Percentiles rank a stretch among this genome's conserved stretches.
Conservation (phyloP, 257 asterid genomes). For the Penstemon eatonii region DNA sequence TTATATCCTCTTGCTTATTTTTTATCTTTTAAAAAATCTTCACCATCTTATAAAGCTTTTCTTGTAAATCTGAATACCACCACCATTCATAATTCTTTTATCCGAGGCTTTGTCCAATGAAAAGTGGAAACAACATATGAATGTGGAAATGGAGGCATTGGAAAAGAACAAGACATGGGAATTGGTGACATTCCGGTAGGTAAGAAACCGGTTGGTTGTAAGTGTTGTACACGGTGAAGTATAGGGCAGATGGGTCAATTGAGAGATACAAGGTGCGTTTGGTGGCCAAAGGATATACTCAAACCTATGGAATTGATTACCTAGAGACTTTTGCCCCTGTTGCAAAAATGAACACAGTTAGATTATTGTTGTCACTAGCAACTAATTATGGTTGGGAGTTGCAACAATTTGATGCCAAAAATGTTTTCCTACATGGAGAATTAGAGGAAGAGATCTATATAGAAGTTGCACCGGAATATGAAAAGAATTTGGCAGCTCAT, state of each 20-base stretch:
- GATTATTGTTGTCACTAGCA: background rate
- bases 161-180: background rate
- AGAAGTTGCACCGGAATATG: background rate
- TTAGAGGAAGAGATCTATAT: no score
- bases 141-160: background rate
- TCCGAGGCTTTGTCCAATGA: background rate
- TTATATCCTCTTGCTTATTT: background rate
- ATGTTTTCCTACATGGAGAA: no score
- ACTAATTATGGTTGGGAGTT: background rate
- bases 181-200: background rate
- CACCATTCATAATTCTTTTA: background rate
- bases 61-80: background rate
- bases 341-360: background rate
- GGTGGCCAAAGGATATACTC: background rate
- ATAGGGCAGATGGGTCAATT: background rate
- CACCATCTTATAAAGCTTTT: conserved; percentile 2
- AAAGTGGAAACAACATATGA: background rate
- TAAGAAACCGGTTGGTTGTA: background rate
- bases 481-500: background rate
- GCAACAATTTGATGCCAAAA: background rate
- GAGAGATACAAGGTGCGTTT: background rate
- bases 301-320: no score
- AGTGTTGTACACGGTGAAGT: background rate
- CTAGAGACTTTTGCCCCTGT: background rate
- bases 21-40: background rate